phyloP scores from a whole-genome alignment of 108 stramenopile genomes.

The Bacterosira constricta region DNA sequence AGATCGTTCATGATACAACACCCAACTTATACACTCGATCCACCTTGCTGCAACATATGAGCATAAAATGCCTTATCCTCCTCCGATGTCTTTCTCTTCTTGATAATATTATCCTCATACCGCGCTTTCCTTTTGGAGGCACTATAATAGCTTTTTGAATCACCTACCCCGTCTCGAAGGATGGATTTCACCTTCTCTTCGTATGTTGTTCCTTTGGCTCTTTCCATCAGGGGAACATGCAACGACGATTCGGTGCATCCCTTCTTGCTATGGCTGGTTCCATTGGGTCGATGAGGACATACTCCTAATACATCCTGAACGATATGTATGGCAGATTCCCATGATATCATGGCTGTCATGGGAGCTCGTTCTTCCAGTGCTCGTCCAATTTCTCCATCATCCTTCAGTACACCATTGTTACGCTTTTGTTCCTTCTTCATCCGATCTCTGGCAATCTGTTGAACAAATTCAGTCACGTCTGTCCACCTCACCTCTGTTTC shows the following conservation, averaged over 20 bases:
- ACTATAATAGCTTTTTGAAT: conserved; percentile 18
- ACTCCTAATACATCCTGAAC: conserved; percentile 27
- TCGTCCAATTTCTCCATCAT: conserved; percentile 14
- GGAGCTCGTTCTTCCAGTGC: not conserved
- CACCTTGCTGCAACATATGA: conserved; percentile 79
- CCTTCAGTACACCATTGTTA: not conserved
- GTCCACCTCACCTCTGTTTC: conserved; percentile 44
- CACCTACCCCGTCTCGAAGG: not conserved
- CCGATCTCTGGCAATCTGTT: conserved; percentile 49
- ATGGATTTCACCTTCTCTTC: conserved; percentile 86
- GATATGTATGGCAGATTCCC: conserved; percentile 27
- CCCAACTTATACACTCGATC: conserved; percentile 66
- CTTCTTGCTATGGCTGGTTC: conserved; percentile 25
- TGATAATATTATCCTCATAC: conserved; percentile 79
- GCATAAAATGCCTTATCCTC: conserved; percentile 84
- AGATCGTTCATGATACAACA: too few species aligned
- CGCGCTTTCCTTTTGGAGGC: conserved; percentile 60
- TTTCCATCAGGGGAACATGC: conserved; percentile 72
- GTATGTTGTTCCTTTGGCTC: conserved; percentile 81
- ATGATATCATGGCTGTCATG: conserved; percentile 4
- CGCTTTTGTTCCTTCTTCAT: conserved; percentile 49
- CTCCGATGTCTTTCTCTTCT: conserved; percentile 77
- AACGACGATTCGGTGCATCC: conserved; percentile 52
- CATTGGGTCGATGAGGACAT: conserved; percentile 29
- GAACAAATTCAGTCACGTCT: conserved; percentile 62